Conservation (phyloP, 177 flowering plant genomes). For the Vitis hybrid region DNA sequence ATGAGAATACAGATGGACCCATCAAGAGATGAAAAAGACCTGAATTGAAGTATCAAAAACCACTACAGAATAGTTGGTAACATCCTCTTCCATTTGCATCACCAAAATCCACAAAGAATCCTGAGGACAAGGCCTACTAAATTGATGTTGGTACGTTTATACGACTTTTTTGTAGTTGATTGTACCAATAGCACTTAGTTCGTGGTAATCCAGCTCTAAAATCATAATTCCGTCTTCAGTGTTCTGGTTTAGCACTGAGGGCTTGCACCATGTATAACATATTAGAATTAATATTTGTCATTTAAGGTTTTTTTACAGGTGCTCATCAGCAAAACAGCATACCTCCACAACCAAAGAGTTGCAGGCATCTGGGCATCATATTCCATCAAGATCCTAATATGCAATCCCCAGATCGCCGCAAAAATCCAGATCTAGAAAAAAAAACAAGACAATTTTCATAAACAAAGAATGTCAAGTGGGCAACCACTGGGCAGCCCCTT, state of each 20-base stretch:
- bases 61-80: neutral
- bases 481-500: slow-evolving; percentile 3
- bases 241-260: slow-evolving; percentile 14
- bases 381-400: slow-evolving; percentile 41
- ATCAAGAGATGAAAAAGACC: neutral
- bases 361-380: slow-evolving; percentile 37
- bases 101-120: slow-evolving; percentile 1
- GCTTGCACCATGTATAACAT: slow-evolving; percentile 10
- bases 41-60: neutral
- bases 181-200: slow-evolving; percentile 11
- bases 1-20: slow-evolving; percentile 3
- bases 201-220: slow-evolving; percentile 19
- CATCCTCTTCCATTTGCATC: neutral
- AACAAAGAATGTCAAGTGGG: slow-evolving; percentile 20
- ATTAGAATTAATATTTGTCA: slow-evolving; percentile 13
- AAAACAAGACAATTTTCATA: slow-evolving; percentile 30
- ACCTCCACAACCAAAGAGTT: slow-evolving; percentile 37
- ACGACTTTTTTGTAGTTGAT: neutral
- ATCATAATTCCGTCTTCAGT: slow-evolving; percentile 7
- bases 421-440: slow-evolving; percentile 39
- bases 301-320: slow-evolving; percentile 20
- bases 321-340: slow-evolving; percentile 29
- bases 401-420: slow-evolving; percentile 42
- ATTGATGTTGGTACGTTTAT: neutral
- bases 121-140: neutral